phyloP scores from a whole-genome alignment of 73 alveolate genomes.

The Durusdinium trenchii region DNA sequence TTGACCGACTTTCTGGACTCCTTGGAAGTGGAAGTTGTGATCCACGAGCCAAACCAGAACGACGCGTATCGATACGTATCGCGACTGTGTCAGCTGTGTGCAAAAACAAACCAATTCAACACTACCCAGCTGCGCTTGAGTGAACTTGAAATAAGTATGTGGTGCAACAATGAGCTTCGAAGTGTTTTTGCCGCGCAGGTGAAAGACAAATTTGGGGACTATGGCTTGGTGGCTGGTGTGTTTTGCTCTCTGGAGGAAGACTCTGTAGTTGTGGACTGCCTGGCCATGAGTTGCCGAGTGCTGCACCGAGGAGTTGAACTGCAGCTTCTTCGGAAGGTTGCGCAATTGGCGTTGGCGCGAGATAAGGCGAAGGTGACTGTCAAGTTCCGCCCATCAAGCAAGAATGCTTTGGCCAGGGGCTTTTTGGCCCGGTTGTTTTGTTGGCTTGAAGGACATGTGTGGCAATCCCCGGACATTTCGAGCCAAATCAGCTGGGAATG shows the following conservation, averaged over 20 bases:
- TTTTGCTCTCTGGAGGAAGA: not conserved
- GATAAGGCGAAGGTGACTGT: not conserved
- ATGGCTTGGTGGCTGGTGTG: conserved; percentile 23
- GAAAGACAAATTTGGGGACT: not conserved
- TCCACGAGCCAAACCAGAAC: not conserved
- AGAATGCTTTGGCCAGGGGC: conserved; percentile 36
- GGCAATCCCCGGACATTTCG: not conserved
- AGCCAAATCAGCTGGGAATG: not conserved
- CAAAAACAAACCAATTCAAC: conserved; percentile 77
- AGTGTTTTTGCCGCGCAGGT: conserved; percentile 27
- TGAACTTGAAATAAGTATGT: conserved; percentile 4
- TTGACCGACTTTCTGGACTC: not conserved
- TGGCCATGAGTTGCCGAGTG: conserved; percentile 47
- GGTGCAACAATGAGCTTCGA: not conserved
- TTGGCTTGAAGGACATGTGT: not conserved
- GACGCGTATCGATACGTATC: conserved; percentile 8
- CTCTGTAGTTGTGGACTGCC: conserved; percentile 9
- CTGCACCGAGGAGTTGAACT: conserved; percentile 52
- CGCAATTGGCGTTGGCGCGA: conserved; percentile 6
- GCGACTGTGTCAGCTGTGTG: conserved; percentile 24
- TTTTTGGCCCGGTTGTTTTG: conserved; percentile 24
- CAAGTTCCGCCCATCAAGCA: conserved; percentile 41
- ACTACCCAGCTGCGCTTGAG: conserved; percentile 89
- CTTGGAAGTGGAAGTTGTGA: not conserved
- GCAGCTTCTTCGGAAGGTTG: not conserved